Evolutionary conservation across 345 rosid species (phyloP), one percentile per base, ranked within the genome.

Genomic region (Excoecaria cochinchinensis): DNA sequence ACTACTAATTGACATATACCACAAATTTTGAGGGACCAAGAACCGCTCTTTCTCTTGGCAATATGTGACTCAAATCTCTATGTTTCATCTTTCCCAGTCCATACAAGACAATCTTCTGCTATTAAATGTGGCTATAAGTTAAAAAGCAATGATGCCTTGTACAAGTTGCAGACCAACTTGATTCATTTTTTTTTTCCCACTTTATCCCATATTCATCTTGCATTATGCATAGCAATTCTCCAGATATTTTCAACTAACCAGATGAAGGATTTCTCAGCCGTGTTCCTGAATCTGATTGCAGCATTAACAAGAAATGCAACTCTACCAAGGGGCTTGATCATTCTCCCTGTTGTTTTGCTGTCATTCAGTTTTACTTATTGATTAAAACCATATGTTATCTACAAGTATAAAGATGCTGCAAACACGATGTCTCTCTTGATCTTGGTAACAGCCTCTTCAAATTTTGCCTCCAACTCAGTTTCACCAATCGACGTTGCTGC

Each of bases 371-470:
- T 62, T 48, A 22, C n/a, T 38, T 22, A 16, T 22, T 38, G 12
- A 56, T 10, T 44, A 4, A 10, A 69, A 21, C 16, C 65, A 44
- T 15, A 4, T 14, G 62, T 25, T 19, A 36, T 55, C 77, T 88
- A 95, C 79, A 95, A 83, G 86, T 96, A 96, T 12, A 92, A 87
- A 31, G 99, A 96, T 40, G 98, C 98, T 16, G 97, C 98, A 78
- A 95, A 93, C 9, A 95, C 99, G 22, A 95, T 93, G 84, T 95
- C 99, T 81, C 98, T 89, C 86, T 95, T 93, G 80, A 93, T 90
- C 80, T 87, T 93, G 15, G 90, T 86, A 78, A 91, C 97, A 10
- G 97, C 97, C 70, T 88, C 95, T 84, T 95, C 97, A 57, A 93
- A 88, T 79, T 95, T 95, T 9, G 85, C 78, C 80, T 93, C 89